These are phyloP conservation scores for Ilex asprella DNA, from an alignment of 257 asterid species.

Conservation along the genomic window DNA sequence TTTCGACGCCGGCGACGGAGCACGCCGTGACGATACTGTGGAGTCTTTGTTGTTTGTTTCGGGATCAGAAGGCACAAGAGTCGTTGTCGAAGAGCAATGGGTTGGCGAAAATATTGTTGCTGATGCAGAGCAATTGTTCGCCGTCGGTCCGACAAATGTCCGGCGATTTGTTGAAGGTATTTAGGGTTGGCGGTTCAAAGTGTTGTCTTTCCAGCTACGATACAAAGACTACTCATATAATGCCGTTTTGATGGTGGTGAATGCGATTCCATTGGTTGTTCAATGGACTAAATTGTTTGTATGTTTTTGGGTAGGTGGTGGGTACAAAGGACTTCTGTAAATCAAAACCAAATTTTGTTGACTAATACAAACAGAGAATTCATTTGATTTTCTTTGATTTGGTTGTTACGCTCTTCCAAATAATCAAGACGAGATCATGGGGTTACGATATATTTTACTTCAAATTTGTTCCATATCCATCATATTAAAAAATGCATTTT, in stretches of 20 bases:
- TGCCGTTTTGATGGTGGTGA: slow-evolving; percentile 57
- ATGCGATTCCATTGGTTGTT: too few species aligned
- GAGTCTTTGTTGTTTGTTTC: slow-evolving; percentile 64
- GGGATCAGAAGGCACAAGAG: slow-evolving; percentile 56
- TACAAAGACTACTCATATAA: slow-evolving; percentile 71
- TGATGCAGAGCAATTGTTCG: slow-evolving; percentile 68
- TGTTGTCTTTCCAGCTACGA: slow-evolving; percentile 55
- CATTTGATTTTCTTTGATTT: slow-evolving; percentile 1
- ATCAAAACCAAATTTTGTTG: slow-evolving; percentile 43
- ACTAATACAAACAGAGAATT: slow-evolving; percentile 13
- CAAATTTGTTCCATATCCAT: too few species aligned
- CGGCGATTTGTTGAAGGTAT: slow-evolving; percentile 58
- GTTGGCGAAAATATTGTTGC: slow-evolving; percentile 56
- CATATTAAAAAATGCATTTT: too few species aligned
- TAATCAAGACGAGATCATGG: too few species aligned
- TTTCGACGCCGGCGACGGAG: slow-evolving; percentile 62
- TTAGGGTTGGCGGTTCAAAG: slow-evolving; percentile 37
- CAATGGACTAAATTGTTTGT: too few species aligned
- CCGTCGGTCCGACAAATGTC: slow-evolving; percentile 73
- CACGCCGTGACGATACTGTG: slow-evolving; percentile 67
- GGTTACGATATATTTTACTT: too few species aligned
- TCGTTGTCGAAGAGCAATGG: slow-evolving; percentile 51
- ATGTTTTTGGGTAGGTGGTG: neutral
- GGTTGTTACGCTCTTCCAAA: too few species aligned
- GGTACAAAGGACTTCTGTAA: slow-evolving; percentile 15